Evolutionary conservation across 106 monocot genomes (phyloP).

Genomic region (Acanthochlamys bracteata): DNA sequence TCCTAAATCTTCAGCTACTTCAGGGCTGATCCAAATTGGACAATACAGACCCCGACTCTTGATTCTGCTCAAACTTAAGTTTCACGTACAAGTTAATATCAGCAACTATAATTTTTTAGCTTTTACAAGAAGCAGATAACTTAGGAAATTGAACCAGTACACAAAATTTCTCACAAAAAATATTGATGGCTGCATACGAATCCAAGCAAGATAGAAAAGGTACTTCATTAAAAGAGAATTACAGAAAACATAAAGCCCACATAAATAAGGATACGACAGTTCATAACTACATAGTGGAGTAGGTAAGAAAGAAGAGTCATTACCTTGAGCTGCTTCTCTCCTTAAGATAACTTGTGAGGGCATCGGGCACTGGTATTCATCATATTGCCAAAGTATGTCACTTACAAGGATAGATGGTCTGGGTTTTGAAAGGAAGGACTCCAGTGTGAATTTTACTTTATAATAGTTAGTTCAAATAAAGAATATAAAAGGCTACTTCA

Average conservation of each 20-base stretch:
- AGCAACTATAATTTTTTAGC: too few species aligned
- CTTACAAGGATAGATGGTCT: constrained; percentile 83
- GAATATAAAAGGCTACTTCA: too few species aligned
- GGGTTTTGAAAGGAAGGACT: constrained; percentile 16
- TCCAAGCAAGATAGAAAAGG: background rate
- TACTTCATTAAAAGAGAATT: background rate
- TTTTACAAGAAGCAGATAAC: background rate
- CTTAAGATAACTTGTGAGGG: constrained; percentile 44
- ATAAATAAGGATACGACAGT: background rate
- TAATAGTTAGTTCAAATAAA: too few species aligned
- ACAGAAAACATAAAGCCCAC: background rate
- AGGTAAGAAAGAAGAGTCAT: background rate
- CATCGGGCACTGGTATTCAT: constrained; percentile 11
- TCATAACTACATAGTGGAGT: too few species aligned
- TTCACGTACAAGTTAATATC: too few species aligned
- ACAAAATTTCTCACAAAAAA: background rate
- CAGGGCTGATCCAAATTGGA: too few species aligned
- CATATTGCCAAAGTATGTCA: constrained; percentile 78
- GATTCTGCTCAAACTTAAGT: too few species aligned
- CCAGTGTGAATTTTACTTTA: too few species aligned
- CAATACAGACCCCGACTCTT: too few species aligned
- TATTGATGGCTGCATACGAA: background rate
- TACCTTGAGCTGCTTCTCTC: constrained; percentile 46
- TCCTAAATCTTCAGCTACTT: too few species aligned
- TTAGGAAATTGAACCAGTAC: background rate